Conservation (phyloP, 2,329 filamentous ascomycete genomes). For the Ophiostoma pallidulum region DNA sequence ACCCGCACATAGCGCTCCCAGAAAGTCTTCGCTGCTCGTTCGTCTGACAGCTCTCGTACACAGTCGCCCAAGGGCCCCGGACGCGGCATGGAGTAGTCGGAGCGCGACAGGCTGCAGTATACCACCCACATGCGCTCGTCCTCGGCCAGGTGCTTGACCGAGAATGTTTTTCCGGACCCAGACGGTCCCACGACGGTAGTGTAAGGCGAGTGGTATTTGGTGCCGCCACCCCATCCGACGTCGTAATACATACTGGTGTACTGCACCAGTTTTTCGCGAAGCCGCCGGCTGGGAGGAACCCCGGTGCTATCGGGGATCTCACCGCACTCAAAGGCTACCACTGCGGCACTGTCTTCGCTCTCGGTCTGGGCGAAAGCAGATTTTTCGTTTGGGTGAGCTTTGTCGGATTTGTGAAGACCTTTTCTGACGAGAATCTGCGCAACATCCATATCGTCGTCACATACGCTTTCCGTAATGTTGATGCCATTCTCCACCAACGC, state of each 20-base stretch:
- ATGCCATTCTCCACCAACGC: no score
- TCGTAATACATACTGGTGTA: background rate
- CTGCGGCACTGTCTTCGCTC: no score
- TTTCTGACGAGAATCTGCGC: no score
- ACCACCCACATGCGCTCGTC: conserved; percentile 1
- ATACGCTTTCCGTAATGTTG: no score
- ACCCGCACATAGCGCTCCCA: background rate
- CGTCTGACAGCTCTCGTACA: background rate
- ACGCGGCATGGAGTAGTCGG: background rate
- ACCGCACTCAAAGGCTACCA: no score
- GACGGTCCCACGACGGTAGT: conserved; percentile 1
- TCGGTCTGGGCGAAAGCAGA: no score
- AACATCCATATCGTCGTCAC: no score
- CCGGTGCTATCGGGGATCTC: no score
- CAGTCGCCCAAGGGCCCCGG: background rate
- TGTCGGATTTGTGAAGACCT: no score
- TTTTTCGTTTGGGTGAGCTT: no score
- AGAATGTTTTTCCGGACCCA: conserved; percentile 1
- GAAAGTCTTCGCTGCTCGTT: background rate
- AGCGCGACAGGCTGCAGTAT: background rate
- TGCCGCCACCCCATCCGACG: no score
- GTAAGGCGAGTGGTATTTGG: conserved; percentile 1
- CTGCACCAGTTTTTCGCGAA: background rate
- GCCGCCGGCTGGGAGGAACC: background rate
- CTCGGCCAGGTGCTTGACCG: conserved; percentile 4